Conservation (phyloP, 306 rosid species). For the Ziziphus jujuba region DNA sequence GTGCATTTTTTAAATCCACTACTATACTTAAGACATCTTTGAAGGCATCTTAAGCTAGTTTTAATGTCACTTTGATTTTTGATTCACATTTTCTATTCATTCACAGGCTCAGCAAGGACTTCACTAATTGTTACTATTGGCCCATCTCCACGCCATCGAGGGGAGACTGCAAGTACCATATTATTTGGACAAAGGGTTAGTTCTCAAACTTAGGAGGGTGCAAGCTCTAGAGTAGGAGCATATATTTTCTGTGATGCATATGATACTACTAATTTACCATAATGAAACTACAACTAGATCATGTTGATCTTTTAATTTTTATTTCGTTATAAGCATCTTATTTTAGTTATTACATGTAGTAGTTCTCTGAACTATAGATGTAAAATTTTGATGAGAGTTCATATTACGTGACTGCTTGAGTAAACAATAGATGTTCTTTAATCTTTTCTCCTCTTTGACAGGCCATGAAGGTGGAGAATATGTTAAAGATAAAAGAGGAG, state of each 20-base stretch:
- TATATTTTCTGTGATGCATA: background rate
- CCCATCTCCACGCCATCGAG: constrained; percentile 98
- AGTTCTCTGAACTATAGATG: constrained; percentile 1
- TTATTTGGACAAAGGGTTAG: constrained; percentile 95
- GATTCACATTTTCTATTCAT: constrained; percentile 20
- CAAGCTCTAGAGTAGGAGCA: background rate
- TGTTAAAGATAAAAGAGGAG: constrained; percentile 96
- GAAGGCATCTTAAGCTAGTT: background rate
- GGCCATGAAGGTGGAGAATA: constrained; percentile 99
- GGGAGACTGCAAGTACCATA: constrained; percentile 96
- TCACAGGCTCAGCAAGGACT: constrained; percentile 94
- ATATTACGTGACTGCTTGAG: constrained; percentile 7
- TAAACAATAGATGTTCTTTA: constrained; percentile 21
- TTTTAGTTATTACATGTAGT: background rate
- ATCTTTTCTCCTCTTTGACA: constrained; percentile 33
- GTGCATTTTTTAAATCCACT: background rate
- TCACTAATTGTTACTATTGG: constrained; percentile 95
- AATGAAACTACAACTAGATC: no score
- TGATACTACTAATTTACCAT: no score
- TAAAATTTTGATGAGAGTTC: constrained; percentile 1
- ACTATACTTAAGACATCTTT: no score
- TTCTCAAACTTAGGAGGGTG: constrained; percentile 14
- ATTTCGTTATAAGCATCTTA: background rate
- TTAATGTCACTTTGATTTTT: background rate
- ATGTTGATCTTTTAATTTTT: background rate